These are phyloP conservation scores for Lachnellula occidentalis DNA, from an alignment of 2,329 filamentous ascomycete species.

Conservation along the genomic window DNA sequence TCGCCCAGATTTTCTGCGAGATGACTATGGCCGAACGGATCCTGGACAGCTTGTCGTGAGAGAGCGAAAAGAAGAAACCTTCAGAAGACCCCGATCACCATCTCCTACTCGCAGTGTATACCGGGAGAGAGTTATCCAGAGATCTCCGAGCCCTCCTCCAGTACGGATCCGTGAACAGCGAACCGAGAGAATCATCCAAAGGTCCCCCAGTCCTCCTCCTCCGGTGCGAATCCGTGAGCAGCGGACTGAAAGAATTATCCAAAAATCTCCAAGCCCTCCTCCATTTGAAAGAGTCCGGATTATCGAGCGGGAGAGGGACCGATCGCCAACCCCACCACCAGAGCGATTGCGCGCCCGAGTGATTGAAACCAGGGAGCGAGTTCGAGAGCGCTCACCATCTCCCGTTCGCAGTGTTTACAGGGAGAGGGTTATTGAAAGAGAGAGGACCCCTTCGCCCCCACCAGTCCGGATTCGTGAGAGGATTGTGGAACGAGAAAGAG, in stretches of 20 bases:
- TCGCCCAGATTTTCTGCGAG: conserved; percentile 28
- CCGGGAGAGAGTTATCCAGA: conserved; percentile 22
- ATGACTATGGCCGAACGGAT: conserved; percentile 25
- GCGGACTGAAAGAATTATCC: conserved; percentile 22
- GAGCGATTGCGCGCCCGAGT: conserved; percentile 27
- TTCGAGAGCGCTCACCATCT: conserved; percentile 25
- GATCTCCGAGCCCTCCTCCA: conserved; percentile 19
- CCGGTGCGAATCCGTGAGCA: conserved; percentile 19
- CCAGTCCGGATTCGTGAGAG: conserved; percentile 23
- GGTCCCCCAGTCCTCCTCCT: conserved; percentile 19
- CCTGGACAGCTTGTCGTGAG: conserved; percentile 27
- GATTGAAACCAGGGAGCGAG: conserved; percentile 27
- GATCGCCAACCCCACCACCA: conserved; percentile 24
- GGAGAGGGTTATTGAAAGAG: conserved; percentile 6
- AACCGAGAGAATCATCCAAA: conserved; percentile 22
- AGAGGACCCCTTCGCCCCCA: conserved; percentile 8
- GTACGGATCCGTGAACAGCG: background rate
- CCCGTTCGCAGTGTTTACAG: conserved; percentile 18
- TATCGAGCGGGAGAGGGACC: conserved; percentile 23
- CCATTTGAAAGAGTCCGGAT: conserved; percentile 17
- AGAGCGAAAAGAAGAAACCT: conserved; percentile 27
- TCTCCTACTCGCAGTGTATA: conserved; percentile 25
- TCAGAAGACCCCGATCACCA: conserved; percentile 25
- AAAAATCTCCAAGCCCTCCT: conserved; percentile 20
- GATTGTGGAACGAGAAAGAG: conserved; percentile 23